Conservation (phyloP, 108 stramenopile species). For the Pseudonitzschia multiseries region DNA sequence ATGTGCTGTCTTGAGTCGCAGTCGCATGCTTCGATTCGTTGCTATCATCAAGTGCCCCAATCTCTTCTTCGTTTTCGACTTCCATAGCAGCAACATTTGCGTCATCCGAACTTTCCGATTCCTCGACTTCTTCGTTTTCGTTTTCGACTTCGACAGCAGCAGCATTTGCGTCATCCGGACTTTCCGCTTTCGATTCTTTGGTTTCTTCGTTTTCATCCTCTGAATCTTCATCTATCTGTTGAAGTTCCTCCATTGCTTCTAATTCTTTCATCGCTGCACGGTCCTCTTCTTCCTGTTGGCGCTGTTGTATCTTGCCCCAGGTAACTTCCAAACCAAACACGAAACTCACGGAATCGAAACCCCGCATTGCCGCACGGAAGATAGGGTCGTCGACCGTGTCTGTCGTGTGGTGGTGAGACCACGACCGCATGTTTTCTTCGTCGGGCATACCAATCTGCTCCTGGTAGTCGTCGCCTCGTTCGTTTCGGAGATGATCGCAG, state of each 20-base stretch:
- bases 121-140: conserved; percentile 14
- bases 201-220: conserved; percentile 23
- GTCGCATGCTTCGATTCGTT: not conserved
- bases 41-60: conserved; percentile 2
- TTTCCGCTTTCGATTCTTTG: not conserved
- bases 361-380: conserved; percentile 89
- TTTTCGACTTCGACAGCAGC: too few relatives aligned
- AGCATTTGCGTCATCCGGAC: conserved; percentile 16
- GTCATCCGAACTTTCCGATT: not conserved
- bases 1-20: not conserved
- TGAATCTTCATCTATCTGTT: conserved; percentile 10
- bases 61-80: conserved; percentile 17
- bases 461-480: conserved; percentile 87
- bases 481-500: conserved; percentile 48
- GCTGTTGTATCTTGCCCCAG: conserved; percentile 88
- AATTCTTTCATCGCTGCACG: conserved; percentile 62
- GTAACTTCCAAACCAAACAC: conserved; percentile 95
- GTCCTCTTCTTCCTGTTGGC: conserved; percentile 89
- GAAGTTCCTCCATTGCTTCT: conserved; percentile 40
- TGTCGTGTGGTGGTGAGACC: conserved; percentile 91
- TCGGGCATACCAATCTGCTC: conserved; percentile 92
- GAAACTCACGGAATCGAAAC: conserved; percentile 85
- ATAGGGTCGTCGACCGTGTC: conserved; percentile 94
- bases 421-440: conserved; percentile 92
- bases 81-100: conserved; percentile 18